phyloP scores from a whole-genome alignment of 176 grass and related monocot genomes.

The Ampelocalamus luodianensis region DNA sequence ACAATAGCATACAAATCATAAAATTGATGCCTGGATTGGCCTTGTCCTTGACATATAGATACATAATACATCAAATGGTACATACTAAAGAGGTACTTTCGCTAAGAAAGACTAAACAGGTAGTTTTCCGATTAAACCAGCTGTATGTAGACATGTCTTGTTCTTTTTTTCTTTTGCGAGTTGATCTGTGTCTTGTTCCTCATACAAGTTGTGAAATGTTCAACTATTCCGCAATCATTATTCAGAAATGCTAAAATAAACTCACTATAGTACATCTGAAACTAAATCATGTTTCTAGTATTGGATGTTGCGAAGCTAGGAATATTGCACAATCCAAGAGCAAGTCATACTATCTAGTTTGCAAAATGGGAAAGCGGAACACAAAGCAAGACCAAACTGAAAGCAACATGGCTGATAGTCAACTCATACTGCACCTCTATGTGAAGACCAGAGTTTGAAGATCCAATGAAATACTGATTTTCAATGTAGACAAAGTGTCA shows the following conservation, averaged over 20 bases:
- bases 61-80: slow-evolving; percentile 4
- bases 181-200: neutral
- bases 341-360: slow-evolving; percentile 8
- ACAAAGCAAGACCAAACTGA: neutral
- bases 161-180: neutral
- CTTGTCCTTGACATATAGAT: neutral
- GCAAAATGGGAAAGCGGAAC: neutral
- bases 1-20: slow-evolving; percentile 28
- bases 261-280: neutral
- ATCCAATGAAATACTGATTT: slow-evolving; percentile 98
- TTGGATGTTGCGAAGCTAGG: neutral
- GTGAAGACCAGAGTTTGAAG: slow-evolving; percentile 86
- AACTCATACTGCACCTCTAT: slow-evolving; percentile 80
- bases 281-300: slow-evolving; percentile 14
- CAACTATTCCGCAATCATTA: neutral
- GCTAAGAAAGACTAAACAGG: neutral
- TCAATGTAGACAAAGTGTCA: slow-evolving; percentile 93
- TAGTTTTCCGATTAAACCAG: slow-evolving; percentile 18
- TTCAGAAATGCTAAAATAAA: slow-evolving; percentile 15
- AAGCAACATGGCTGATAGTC: neutral
- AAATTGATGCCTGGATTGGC: neutral
- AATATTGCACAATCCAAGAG: slow-evolving; percentile 11
- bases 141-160: neutral
- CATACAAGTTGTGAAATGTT: slow-evolving; percentile 3
- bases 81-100: slow-evolving; percentile 10